Evolutionary conservation across 345 rosid species (phyloP).

Genomic region (Brassica juncea): DNA sequence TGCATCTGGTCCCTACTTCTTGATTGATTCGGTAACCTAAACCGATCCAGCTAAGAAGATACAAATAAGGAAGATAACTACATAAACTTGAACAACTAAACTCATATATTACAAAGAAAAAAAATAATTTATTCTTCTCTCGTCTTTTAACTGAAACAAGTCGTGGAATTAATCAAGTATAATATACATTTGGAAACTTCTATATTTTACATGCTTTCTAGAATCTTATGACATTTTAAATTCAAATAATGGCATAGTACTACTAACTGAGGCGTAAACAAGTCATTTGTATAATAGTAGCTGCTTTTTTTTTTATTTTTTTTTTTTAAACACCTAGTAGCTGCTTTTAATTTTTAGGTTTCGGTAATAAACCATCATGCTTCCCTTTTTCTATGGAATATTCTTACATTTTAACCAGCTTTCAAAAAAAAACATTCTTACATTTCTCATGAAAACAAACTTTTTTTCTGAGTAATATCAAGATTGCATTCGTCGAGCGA

Average conservation of each 20-base stretch:
- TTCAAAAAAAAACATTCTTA: too few relatives aligned
- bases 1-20: slow-evolving; percentile 10
- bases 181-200: slow-evolving; percentile 12
- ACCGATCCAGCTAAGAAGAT: slow-evolving; percentile 14
- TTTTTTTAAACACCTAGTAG: too few relatives aligned
- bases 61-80: slow-evolving; percentile 23
- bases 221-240: background rate
- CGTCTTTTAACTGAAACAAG: background rate
- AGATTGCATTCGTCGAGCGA: background rate
- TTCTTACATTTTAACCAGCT: background rate
- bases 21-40: slow-evolving; percentile 28
- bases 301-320: too few relatives aligned
- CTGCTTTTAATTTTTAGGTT: background rate
- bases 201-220: background rate
- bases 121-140: background rate
- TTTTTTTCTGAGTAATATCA: background rate
- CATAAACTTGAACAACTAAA: background rate
- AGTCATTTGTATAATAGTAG: background rate
- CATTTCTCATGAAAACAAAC: background rate
- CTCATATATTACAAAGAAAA: background rate
- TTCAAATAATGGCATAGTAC: background rate
- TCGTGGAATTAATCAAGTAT: background rate
- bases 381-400: background rate
- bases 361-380: background rate
- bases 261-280: background rate